Evolutionary conservation across 1,139 yeast genomes (phyloP), one percentile per base, ranked within the genome.

Genomic region (Saccharomyces pastorianus): DNA sequence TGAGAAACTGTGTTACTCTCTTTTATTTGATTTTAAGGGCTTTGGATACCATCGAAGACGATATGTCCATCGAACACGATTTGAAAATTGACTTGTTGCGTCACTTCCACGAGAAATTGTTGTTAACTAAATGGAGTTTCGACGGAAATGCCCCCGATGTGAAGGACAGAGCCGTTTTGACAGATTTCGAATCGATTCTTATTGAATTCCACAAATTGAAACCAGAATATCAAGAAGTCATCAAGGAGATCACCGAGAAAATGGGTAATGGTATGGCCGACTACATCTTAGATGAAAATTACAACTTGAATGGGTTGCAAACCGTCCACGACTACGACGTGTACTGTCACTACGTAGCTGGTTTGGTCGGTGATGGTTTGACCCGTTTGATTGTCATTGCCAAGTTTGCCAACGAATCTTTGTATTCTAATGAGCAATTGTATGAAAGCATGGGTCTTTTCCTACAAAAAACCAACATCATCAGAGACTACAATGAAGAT

Each of bases 231-330:
- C 95, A 86, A 72, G 85, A 79, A 54, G 85, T 91, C 47, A 82
- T 93, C 62, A 79, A 78, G 62, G 88, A 85, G 58, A 88, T 89
- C 63, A 83, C 96, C 51, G 65, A 75, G 53, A 78, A 84, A 68
- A 93, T 93, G 99, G 98, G 98, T 54, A 84, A 88, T 61, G 99
- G 99, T 55, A 93, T 93, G 99, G 98, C 98, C 31, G 93, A 88
- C 65, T 93, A 91, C 71, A 85, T 89, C 55, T 76, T 81, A 64
- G 85, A 88, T 65, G 95, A 86, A 54, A 79, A 83, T 57, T 88
- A 88, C 73, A 88, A 89, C 69, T 71, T 81, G 63, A 82, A 82
- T 58, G 98, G 98, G 3, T 84, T 93, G 48, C 76, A 76, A 51
- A 88, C 96, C 1, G 71, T 87, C 49, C 76, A 80, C 59, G 99